Conservation (phyloP, 208 protist species). For the Acanthamoeba royreba region DNA sequence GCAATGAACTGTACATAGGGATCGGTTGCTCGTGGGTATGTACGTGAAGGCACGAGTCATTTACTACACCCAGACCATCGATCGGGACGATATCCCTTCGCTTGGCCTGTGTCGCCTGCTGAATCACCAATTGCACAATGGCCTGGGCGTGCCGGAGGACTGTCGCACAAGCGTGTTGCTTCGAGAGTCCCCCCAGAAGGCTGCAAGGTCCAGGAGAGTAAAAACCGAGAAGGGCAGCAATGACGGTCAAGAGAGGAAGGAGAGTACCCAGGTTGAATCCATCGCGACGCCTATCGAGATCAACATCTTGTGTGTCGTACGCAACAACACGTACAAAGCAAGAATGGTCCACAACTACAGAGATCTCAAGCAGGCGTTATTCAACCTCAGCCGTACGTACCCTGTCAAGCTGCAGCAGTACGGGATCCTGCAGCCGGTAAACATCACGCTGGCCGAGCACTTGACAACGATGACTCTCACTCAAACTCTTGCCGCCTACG, state of each 20-base stretch:
- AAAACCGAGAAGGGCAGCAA: too few relatives aligned
- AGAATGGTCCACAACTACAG: not conserved
- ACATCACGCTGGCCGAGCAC: not conserved
- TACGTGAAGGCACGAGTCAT: not conserved
- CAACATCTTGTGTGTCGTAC: not conserved
- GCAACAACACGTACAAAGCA: not conserved
- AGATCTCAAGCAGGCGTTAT: not conserved
- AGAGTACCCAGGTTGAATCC: too few relatives aligned
- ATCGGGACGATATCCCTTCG: not conserved
- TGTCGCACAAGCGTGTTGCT: too few relatives aligned
- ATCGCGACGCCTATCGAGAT: too few relatives aligned
- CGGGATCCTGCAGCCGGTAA: too few relatives aligned
- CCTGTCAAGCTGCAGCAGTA: too few relatives aligned
- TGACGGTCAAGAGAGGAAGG: not conserved
- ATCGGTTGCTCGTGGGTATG: not conserved
- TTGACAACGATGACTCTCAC: not conserved
- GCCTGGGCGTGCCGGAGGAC: not conserved
- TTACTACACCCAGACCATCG: not conserved
- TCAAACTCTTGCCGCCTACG: not conserved
- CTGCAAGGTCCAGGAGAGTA: too few relatives aligned
- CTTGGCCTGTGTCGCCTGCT: not conserved
- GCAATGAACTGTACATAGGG: not conserved
- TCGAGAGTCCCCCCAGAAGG: too few relatives aligned
- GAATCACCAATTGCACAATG: not conserved
- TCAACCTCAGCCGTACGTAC: too few relatives aligned